Evolutionary conservation across 176 grass and related monocot species (phyloP).

Genomic region (Carex kokanica): DNA sequence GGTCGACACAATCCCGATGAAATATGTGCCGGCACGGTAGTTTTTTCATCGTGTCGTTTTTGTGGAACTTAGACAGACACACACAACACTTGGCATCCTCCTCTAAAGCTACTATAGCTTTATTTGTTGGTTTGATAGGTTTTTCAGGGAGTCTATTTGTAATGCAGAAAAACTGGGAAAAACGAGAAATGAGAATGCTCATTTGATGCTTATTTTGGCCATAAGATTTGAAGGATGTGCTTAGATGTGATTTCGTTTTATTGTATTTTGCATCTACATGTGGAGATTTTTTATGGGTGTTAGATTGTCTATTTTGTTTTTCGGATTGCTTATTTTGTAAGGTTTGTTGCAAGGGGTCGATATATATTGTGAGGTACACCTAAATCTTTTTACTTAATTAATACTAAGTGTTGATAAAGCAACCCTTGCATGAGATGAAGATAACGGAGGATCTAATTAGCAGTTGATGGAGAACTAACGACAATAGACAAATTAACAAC

Average conservation of each 20-base stretch:
- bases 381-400: conserved; percentile 38
- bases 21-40: conserved; percentile 60
- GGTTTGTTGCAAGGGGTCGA: conserved; percentile 38
- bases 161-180: conserved; percentile 48
- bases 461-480: background rate
- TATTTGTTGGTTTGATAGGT: conserved; percentile 6
- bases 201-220: conserved; percentile 30
- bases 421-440: background rate
- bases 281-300: conserved; percentile 8
- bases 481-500: background rate
- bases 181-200: conserved; percentile 45
- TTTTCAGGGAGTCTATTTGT: background rate
- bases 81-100: conserved; percentile 50
- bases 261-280: background rate
- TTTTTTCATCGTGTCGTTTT: conserved; percentile 36
- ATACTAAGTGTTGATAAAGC: conserved; percentile 36
- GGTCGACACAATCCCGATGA: conserved; percentile 64
- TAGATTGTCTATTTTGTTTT: conserved; percentile 30
- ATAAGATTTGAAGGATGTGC: background rate
- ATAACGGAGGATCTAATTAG: background rate
- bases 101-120: background rate
- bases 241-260: conserved; percentile 5
- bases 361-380: conserved; percentile 61
- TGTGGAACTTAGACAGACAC: conserved; percentile 41
- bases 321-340: conserved; percentile 35